Base-by-base conservation (phyloP, 2,329 filamentous ascomycete genomes). In the Nannizzia gypsea region DNA sequence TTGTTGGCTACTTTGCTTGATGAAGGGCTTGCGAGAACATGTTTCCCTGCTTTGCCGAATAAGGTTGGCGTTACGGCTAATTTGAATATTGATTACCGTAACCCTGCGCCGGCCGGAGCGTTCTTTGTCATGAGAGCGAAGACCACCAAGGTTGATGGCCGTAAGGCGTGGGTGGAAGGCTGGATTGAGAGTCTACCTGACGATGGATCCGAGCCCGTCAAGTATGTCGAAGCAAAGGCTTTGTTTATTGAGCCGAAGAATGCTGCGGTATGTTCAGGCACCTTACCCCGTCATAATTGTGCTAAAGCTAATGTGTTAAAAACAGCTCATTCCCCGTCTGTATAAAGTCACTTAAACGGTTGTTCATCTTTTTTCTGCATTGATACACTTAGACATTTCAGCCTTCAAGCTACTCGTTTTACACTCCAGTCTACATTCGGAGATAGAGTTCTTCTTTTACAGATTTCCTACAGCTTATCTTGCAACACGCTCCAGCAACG, bases 171-270 rank as follows among this genome's bases (percentile, higher is more conserved):
- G 64, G 71, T 73, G 56, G 68, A 61, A 22, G 73, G 71, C 3
- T 67, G 70, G 60, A 64, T 76, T 28, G 68, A 71, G 54, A 69
- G 72, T 60, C 61, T 68, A 5, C 93, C 71, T 82, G 97, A 67
- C 22, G 74, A 79, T 17, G 85, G 84, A 2, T 73, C 72, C 90
- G 93, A 74, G 91, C 92, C 31, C 91, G 73, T 83, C 36, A 70
- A 83, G 13, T 82, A 78, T 65, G 84, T 86, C 0, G 79, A 81
- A 68, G 83, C 83, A 0, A 80, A 76, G 56, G 81, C 74, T 8
- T 68, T 85, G 58, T 85, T 84, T 67, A 80, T 84, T 36, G 79
- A 82, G 17, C 81, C 81, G 6, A 79, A 78, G 69, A 74, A 89
- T 70, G 90, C 90, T 62, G 82, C 83, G 71, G 86, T 89, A 76